These are phyloP conservation scores for Cladosporium austrohemisphaericum DNA, from an alignment of 2,329 filamentous ascomycete species.

Conservation along the genomic window DNA sequence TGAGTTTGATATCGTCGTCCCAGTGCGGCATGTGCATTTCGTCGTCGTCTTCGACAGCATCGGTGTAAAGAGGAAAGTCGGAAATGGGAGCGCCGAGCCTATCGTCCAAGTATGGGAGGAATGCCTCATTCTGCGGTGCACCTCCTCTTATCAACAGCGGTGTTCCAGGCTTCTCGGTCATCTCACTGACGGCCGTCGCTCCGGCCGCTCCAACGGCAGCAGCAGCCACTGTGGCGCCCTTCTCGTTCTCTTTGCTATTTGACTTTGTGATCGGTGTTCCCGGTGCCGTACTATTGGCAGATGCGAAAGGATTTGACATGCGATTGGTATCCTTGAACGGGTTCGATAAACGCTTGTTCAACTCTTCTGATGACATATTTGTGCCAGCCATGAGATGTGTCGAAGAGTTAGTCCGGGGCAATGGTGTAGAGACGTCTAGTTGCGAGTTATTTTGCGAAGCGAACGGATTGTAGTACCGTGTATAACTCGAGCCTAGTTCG, in stretches of 20 bases:
- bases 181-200: background rate
- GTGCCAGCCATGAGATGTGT: slow-evolving; percentile 21
- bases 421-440: slow-evolving; percentile 26
- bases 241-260: slow-evolving; percentile 18
- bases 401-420: slow-evolving; percentile 25
- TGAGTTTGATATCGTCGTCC: slow-evolving; percentile 47
- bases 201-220: slow-evolving; percentile 16
- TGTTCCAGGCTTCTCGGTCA: slow-evolving; percentile 18
- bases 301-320: slow-evolving; percentile 27
- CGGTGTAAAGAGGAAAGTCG: slow-evolving; percentile 45
- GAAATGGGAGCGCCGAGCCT: slow-evolving; percentile 43
- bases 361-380: slow-evolving; percentile 21
- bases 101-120: slow-evolving; percentile 46
- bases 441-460: slow-evolving; percentile 33
- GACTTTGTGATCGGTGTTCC: slow-evolving; percentile 18
- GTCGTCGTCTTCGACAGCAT: slow-evolving; percentile 53
- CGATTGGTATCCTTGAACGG: slow-evolving; percentile 32
- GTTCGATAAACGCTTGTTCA: slow-evolving; percentile 30
- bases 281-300: slow-evolving; percentile 22
- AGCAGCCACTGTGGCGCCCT: slow-evolving; percentile 15
- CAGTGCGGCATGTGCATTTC: slow-evolving; percentile 52
- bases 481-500: slow-evolving; percentile 36
- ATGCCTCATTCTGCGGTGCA: slow-evolving; percentile 34
- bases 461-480: slow-evolving; percentile 39
- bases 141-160: slow-evolving; percentile 29